Evolutionary conservation across 768 basidiomycete species (phyloP).

Genomic region (Termitomyces sp.): DNA sequence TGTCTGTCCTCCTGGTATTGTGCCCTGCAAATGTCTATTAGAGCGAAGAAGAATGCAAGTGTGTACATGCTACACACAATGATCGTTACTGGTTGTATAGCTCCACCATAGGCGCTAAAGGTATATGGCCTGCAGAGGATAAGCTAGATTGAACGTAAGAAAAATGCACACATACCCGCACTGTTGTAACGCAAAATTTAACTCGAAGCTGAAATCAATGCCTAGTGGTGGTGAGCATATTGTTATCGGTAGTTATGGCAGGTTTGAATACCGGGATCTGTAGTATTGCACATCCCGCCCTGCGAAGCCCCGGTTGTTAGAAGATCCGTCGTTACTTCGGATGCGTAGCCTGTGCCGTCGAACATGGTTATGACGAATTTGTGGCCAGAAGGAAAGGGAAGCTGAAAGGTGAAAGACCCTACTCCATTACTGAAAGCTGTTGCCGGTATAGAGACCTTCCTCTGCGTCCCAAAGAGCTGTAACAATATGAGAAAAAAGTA

Average conservation of each 20-base stretch:
- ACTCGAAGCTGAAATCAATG: slow-evolving; percentile 39
- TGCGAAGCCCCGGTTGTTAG: slow-evolving; percentile 42
- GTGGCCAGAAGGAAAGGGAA: slow-evolving; percentile 34
- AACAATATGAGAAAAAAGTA: slow-evolving; percentile 6
- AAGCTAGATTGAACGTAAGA: background rate
- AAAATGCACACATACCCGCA: slow-evolving; percentile 42
- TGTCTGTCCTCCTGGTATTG: slow-evolving; percentile 57
- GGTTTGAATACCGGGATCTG: slow-evolving; percentile 27
- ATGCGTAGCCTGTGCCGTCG: slow-evolving; percentile 62
- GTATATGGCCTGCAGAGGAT: slow-evolving; percentile 32
- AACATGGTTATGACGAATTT: slow-evolving; percentile 61
- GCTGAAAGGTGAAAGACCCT: slow-evolving; percentile 44
- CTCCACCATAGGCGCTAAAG: slow-evolving; percentile 38
- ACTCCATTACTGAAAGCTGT: slow-evolving; percentile 47
- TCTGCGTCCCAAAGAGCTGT: slow-evolving; percentile 49
- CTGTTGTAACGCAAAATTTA: slow-evolving; percentile 51
- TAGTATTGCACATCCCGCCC: slow-evolving; percentile 47
- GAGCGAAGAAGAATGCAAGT: background rate
- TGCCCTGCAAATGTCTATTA: slow-evolving; percentile 31
- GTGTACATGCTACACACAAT: slow-evolving; percentile 28
- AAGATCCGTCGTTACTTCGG: slow-evolving; percentile 52
- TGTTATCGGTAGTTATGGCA: background rate
- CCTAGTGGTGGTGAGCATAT: slow-evolving; percentile 15
- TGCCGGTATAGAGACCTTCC: slow-evolving; percentile 48
- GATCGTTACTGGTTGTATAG: slow-evolving; percentile 49